These are phyloP conservation scores for Crotalaria pallida DNA, from an alignment of 306 rosid species.

Conservation along the genomic window DNA sequence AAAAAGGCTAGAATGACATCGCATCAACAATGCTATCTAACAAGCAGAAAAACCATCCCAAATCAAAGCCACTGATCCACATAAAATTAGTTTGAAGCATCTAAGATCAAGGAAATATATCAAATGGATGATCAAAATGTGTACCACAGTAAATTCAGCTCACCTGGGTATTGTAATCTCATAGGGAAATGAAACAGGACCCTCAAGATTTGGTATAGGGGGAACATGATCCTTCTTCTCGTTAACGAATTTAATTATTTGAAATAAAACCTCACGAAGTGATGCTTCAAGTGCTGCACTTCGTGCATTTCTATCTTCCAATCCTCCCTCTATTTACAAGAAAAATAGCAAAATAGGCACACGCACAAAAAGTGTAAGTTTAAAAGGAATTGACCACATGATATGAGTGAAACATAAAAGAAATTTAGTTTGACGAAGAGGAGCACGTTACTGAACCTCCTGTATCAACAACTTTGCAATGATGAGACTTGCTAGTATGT, in stretches of 20 bases:
- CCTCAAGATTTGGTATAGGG: constrained; percentile 72
- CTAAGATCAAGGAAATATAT: not conserved
- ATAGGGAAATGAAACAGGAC: constrained; percentile 68
- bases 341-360: not conserved
- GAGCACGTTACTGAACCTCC: constrained; percentile 50
- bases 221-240: constrained; percentile 99
- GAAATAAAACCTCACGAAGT: constrained; percentile 85
- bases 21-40: not conserved
- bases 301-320: constrained; percentile 71
- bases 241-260: constrained; percentile 86
- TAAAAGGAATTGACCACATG: not conserved
- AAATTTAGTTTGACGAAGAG: constrained; percentile 8
- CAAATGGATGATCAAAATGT: not conserved
- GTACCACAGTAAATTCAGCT: constrained; percentile 13
- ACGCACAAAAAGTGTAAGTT: not conserved
- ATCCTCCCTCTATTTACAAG: constrained; percentile 45
- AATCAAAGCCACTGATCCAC: not conserved
- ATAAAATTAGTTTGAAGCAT: not conserved
- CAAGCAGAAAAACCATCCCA: not conserved
- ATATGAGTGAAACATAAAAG: constrained; percentile 4
- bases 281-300: constrained; percentile 81
- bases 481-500: constrained; percentile 67
- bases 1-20: not conserved
- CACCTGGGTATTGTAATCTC: constrained; percentile 92
- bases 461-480: constrained; percentile 66